Evolutionary conservation across 768 basidiomycete species (phyloP).

Genomic region (Tricholoma sp.): DNA sequence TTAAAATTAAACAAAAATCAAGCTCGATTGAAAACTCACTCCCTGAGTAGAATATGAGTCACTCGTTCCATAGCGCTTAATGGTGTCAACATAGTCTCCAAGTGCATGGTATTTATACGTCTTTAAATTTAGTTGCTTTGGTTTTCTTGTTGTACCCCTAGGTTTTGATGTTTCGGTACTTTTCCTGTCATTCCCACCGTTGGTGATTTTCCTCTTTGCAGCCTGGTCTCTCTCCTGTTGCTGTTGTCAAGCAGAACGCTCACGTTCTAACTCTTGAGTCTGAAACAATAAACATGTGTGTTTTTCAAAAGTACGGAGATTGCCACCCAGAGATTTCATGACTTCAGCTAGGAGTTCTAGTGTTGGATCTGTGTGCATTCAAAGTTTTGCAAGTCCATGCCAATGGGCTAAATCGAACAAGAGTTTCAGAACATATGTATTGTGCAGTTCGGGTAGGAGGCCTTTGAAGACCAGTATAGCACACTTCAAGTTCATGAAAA

Average conservation of each 20-base stretch:
- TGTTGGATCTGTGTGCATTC: no score
- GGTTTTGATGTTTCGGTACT: no score
- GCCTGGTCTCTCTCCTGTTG: neutral
- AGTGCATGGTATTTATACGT: neutral
- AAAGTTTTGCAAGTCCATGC: no score
- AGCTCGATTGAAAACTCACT: neutral
- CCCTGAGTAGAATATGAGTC: neutral
- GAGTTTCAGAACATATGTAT: no score
- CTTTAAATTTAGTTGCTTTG: neutral
- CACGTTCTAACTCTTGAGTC: neutral
- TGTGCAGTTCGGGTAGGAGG: no score
- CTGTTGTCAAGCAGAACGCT: neutral
- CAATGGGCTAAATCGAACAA: no score
- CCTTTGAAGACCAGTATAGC: no score
- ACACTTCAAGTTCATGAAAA: no score
- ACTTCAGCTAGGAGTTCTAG: slow-evolving; percentile 5
- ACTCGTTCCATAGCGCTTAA: neutral
- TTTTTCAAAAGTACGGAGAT: neutral
- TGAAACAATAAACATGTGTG: slow-evolving; percentile 1
- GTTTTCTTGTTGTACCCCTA: neutral
- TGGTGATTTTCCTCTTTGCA: no score
- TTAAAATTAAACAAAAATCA: neutral
- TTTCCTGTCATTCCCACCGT: no score
- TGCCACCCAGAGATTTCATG: slow-evolving; percentile 8
- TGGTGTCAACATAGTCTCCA: neutral